phyloP scores from a whole-genome alignment of 495 filamentous ascomycete species.

The Cetradonia linearis region DNA sequence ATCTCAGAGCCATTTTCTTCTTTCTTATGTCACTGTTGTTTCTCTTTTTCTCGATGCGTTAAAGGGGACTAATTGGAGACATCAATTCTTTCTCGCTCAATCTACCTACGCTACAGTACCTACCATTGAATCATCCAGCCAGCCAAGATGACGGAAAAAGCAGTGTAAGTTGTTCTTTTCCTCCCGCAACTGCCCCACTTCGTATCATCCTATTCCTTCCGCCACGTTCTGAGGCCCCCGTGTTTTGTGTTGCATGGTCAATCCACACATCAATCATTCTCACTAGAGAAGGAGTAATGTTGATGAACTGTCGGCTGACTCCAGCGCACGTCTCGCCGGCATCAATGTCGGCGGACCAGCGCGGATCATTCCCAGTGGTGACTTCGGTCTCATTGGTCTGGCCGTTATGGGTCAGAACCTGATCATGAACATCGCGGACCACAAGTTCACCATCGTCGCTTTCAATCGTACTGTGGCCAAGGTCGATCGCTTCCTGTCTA shows the following conservation, averaged over 20 bases:
- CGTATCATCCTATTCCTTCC: neutral
- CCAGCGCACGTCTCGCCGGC: conserved; percentile 76
- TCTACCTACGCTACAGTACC: conserved; percentile 4
- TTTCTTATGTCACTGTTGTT: conserved; percentile 26
- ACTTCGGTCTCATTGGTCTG: conserved; percentile 99
- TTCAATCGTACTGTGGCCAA: conserved; percentile 97
- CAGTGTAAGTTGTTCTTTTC: conserved; percentile 44
- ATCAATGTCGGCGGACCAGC: conserved; percentile 64
- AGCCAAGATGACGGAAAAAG: conserved; percentile 41
- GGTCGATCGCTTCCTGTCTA: conserved; percentile 88
- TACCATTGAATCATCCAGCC: neutral
- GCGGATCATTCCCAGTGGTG: conserved; percentile 48
- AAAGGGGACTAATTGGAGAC: conserved; percentile 17
- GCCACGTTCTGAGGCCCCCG: neutral
- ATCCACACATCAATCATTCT: neutral
- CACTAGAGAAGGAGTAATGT: conserved; percentile 2
- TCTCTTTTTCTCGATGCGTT: conserved; percentile 29
- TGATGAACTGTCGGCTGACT: conserved; percentile 48
- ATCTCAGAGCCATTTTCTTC: conserved; percentile 17
- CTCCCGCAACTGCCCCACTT: conserved; percentile 19
- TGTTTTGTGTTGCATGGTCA: neutral
- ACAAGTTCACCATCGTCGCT: conserved; percentile 90
- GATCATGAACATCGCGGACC: conserved; percentile 95
- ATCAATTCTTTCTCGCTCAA: conserved; percentile 11
- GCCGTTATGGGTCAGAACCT: conserved; percentile 99